Percentiles rank a stretch among this genome's conserved stretches.
Evolutionary conservation across 441 rosid genomes (phyloP).

Genomic region (Arabidopsis lyrata): DNA sequence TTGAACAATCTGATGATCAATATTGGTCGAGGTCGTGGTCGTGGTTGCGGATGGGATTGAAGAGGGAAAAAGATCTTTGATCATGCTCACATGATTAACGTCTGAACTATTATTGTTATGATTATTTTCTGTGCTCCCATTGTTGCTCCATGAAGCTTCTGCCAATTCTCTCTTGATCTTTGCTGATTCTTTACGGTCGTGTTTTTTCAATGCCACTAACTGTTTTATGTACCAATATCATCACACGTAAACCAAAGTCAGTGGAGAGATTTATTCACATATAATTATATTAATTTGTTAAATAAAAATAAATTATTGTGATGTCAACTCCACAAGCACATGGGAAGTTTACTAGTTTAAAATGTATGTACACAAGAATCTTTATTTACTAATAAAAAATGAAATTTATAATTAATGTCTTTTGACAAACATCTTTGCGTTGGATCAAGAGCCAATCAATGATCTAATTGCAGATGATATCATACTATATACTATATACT

Average conservation of each 20-base stretch:
- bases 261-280: constrained; percentile 27
- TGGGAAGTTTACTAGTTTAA: constrained; percentile 36
- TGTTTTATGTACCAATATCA: constrained; percentile 42
- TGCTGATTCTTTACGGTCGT: constrained; percentile 54
- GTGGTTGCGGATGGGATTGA: constrained; percentile 64
- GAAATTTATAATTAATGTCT: not conserved
- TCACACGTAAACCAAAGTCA: constrained; percentile 35
- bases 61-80: constrained; percentile 61
- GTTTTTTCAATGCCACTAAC: constrained; percentile 66
- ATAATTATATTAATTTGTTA: not conserved
- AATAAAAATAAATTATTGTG: constrained; percentile 18
- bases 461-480: constrained; percentile 23
- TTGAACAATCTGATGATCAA: constrained; percentile 58
- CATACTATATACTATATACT: not conserved
- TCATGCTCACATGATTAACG: constrained; percentile 56
- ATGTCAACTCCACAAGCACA: constrained; percentile 49
- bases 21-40: constrained; percentile 58
- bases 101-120: constrained; percentile 74
- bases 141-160: constrained; percentile 82
- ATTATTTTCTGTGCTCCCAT: constrained; percentile 57
- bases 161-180: constrained; percentile 61
- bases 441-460: constrained; percentile 40
- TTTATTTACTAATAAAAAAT: constrained; percentile 19
- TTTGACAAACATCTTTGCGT: constrained; percentile 29
- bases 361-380: constrained; percentile 27